A percentile compares a stretch with the other conserved stretches of the same genome.
phyloP scores from a whole-genome alignment of 169 alveolate genomes.

The Cytauxzoon felis region DNA sequence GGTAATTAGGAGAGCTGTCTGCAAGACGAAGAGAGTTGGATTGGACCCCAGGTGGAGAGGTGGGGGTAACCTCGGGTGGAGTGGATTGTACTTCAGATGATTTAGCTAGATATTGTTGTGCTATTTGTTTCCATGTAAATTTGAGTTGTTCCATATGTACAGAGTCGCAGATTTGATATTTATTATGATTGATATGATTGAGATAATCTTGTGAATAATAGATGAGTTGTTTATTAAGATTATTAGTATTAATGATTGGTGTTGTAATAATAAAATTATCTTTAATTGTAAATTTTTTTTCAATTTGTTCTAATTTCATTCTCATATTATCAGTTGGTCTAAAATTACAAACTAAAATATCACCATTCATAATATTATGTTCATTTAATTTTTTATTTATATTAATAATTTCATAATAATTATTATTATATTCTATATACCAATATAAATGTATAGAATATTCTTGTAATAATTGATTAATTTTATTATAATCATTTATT shows the following conservation, averaged over 20 bases:
- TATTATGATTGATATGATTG: not conserved
- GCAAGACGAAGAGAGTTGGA: no score
- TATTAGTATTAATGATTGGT: conserved; percentile 6
- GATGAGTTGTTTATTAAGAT: not conserved
- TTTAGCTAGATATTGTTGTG: no score
- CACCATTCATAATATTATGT: conserved; percentile 45
- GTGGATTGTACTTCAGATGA: no score
- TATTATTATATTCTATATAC: conserved; percentile 43
- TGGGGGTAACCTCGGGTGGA: no score
- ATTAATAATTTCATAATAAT: conserved; percentile 27
- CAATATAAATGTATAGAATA: conserved; percentile 43
- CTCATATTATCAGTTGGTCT: conserved; percentile 60
- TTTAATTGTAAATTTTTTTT: conserved; percentile 23
- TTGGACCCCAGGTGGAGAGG: no score
- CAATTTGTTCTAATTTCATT: conserved; percentile 28
- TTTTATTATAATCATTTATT: conserved; percentile 5
- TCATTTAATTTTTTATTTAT: conserved; percentile 26
- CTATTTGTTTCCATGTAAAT: no score
- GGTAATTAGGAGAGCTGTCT: no score
- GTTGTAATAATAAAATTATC: conserved; percentile 56
- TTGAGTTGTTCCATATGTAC: no score
- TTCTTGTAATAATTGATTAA: conserved; percentile 32
- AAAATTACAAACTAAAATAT: conserved; percentile 50
- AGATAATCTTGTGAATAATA: conserved; percentile 14
- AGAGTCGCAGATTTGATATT: no score